phyloP scores from a whole-genome alignment of 164 flowering plant genomes.

The Magnolia changhungtana region DNA sequence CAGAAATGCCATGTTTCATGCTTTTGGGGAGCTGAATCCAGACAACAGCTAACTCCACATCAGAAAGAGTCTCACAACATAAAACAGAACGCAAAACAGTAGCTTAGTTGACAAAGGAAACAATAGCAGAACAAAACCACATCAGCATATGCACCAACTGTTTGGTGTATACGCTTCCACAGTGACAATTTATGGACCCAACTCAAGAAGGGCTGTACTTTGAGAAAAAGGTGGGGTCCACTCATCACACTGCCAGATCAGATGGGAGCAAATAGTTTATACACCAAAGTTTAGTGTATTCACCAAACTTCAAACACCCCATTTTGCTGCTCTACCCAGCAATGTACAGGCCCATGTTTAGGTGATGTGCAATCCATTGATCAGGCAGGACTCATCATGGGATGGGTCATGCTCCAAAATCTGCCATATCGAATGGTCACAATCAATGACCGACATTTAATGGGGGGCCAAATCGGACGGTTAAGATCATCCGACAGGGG shows the following conservation, averaged over 20 bases:
- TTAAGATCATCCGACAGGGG: neutral
- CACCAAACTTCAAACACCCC: too few relatives aligned
- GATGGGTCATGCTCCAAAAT: neutral
- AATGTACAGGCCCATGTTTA: too few relatives aligned
- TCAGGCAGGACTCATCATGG: neutral
- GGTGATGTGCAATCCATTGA: neutral
- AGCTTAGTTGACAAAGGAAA: neutral
- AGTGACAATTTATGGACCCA: neutral
- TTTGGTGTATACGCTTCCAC: neutral
- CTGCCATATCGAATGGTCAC: neutral
- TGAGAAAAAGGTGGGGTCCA: neutral
- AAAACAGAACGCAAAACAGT: neutral
- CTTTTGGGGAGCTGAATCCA: neutral
- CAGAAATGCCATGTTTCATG: neutral
- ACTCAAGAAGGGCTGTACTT: too few relatives aligned
- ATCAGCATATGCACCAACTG: neutral
- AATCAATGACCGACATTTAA: neutral
- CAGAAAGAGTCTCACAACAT: neutral
- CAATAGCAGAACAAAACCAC: neutral
- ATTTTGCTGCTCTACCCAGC: neutral
- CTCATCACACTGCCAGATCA: neutral
- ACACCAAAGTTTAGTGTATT: neutral
- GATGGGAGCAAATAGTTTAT: neutral
- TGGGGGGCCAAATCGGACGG: neutral
- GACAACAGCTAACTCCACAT: constrained; percentile 1